Conservation (phyloP, 176 grass and related monocot species). For the Pontederia crassipes region DNA sequence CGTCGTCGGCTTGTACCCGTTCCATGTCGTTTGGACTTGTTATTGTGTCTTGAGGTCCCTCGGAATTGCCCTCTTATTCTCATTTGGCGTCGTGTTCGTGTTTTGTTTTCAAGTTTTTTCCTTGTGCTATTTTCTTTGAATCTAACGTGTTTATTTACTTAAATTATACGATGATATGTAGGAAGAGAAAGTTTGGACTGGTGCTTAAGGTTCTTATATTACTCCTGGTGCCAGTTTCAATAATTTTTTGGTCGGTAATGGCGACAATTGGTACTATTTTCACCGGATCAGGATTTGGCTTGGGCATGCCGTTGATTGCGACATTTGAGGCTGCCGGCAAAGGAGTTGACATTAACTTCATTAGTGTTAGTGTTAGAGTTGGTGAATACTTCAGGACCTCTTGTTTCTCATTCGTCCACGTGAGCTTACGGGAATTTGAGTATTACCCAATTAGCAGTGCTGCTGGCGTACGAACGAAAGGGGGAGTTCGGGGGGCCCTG, state of each 20-base stretch:
- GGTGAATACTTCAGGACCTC: no score
- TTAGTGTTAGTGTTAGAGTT: no score
- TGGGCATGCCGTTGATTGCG: constrained; percentile 10
- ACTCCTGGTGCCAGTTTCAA: constrained; percentile 7
- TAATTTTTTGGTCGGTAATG: constrained; percentile 6
- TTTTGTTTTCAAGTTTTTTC: not conserved
- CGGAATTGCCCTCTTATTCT: not conserved
- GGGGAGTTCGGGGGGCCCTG: no score
- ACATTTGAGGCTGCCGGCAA: constrained; percentile 12
- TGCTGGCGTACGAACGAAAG: no score
- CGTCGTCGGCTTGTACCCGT: constrained; percentile 5
- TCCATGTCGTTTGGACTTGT: constrained; percentile 15
- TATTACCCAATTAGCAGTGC: no score
- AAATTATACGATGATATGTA: not conserved
- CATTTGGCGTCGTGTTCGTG: not conserved
- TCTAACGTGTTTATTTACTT: no score
- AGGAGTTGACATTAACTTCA: constrained; percentile 7
- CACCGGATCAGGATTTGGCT: constrained; percentile 11
- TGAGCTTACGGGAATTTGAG: no score
- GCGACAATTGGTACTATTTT: not conserved
- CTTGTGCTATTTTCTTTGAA: no score
- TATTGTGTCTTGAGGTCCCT: constrained; percentile 7
- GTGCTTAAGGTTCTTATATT: constrained; percentile 11
- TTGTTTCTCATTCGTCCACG: no score
- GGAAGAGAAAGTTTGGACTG: constrained; percentile 17